Evolutionary conservation across 192 early-diverging fungal species (phyloP).

Genomic region (Backusella psychrophila): DNA sequence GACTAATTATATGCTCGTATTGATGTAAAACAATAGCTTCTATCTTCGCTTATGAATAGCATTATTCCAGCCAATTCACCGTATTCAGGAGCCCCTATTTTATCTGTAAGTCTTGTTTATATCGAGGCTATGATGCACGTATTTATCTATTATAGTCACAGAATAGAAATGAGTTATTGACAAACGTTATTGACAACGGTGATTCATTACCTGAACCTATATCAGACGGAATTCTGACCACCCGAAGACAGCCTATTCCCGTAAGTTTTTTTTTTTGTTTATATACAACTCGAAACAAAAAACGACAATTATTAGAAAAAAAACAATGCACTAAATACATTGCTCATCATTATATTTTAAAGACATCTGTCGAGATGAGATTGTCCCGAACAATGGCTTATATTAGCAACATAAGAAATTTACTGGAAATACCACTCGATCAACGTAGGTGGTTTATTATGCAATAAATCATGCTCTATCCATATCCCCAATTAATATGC

Average conservation of each 20-base stretch:
- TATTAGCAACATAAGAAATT: constrained; percentile 25
- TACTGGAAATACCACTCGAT: constrained; percentile 24
- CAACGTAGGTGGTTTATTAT: constrained; percentile 14
- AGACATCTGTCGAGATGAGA: constrained; percentile 20
- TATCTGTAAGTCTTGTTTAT: not conserved
- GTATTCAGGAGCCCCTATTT: not conserved
- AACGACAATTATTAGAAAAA: not conserved
- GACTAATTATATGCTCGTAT: not conserved
- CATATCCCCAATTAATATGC: not conserved
- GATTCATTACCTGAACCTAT: not conserved
- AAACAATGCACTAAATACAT: not conserved
- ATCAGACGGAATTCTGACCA: not conserved
- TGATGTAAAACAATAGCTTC: not conserved
- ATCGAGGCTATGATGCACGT: not conserved
- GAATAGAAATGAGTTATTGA: constrained; percentile 3
- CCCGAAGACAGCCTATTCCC: not conserved
- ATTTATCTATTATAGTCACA: not conserved
- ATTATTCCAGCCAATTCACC: not conserved
- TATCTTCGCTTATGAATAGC: not conserved
- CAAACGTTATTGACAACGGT: not conserved
- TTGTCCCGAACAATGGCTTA: constrained; percentile 24
- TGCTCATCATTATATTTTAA: not conserved
- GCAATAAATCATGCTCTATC: not conserved
- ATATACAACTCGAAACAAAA: not conserved
- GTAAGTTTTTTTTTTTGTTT: not conserved